Evolutionary conservation across 75 land plant genomes (phyloP), one percentile per base, ranked within the genome.

Genomic region (Isoetes taiwanensis): DNA sequence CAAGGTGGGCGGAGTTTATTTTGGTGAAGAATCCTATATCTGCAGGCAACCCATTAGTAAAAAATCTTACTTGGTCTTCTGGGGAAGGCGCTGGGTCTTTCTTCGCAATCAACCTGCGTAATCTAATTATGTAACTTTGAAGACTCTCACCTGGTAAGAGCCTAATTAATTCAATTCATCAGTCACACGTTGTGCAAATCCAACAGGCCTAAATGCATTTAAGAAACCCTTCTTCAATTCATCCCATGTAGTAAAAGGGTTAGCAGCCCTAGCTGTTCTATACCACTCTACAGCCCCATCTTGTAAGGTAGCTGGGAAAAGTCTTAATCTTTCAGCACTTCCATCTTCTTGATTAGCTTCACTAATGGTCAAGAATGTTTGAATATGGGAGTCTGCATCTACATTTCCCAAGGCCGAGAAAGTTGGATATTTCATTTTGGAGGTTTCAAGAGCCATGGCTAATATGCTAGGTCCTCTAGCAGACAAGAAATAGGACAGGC

Each of bases 131-230:
- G 23, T 46, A 46, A 23, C 25, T n/a, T 46, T 46, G 50, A 6
- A 46, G 50, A 19, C 21, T 5, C 50, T 46, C 50, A 5, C 50
- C 50, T 8, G 50, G 50, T 46, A 46, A 46, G 6, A 46, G 50
- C 19, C 25, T 19, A n/a, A 46, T 46, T 19, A 5, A 46, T 46
- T 46, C 5, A 46, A 23, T 19, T 46, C 50, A 16, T 46, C 50
- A 6, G n/a, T 46, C 4, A 46, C 16, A 5, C 16, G 16, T 23
- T 46, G 16, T 3, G 8, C 4, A 23, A 46, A 46, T 6, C 50
- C 50, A 16, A 46, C 19, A 46, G 5, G 50, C 5, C 50, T 6
- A 23, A 46, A 46, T 5, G n/a, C 50, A 6, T 46, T 23, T 8
- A 46, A 23, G 50, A 46, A 46, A 16, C 21, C 5, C 16, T 19